Evolutionary conservation across 2,329 filamentous ascomycete genomes (phyloP).

Genomic region (Cadophora gregata): DNA sequence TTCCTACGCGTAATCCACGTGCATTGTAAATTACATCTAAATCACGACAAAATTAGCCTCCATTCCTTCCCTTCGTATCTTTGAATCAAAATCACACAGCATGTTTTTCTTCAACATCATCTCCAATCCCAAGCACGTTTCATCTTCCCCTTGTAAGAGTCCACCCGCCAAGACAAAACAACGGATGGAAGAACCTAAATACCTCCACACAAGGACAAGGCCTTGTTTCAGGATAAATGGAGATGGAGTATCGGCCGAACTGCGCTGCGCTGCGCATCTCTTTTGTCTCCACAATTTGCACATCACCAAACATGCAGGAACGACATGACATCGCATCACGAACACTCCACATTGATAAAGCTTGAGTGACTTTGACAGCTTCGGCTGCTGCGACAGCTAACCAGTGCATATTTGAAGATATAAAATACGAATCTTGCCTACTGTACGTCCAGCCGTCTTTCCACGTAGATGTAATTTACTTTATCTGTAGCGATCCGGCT

Average conservation of each 20-base stretch:
- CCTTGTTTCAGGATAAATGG: neutral
- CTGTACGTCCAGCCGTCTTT: too few relatives aligned
- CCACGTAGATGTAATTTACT: too few relatives aligned
- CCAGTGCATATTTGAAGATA: neutral
- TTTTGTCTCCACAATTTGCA: neutral
- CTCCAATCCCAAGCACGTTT: neutral
- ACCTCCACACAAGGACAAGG: neutral
- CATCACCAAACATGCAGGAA: neutral
- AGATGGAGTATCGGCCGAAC: constrained; percentile 1
- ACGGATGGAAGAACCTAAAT: neutral
- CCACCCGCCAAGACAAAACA: constrained; percentile 1
- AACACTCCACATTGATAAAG: neutral
- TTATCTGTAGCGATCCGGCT: neutral
- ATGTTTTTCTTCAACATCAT: neutral
- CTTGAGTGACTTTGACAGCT: neutral
- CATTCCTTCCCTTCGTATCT: neutral
- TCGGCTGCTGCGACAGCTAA: neutral
- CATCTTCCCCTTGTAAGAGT: neutral
- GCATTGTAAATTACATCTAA: too few relatives aligned
- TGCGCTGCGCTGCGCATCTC: too few relatives aligned
- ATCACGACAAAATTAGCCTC: neutral
- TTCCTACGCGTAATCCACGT: too few relatives aligned
- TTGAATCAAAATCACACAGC: neutral
- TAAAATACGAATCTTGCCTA: too few relatives aligned
- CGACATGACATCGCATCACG: neutral